phyloP scores from a whole-genome alignment of 345 rosid species.

The Moricandia moricandioides region DNA sequence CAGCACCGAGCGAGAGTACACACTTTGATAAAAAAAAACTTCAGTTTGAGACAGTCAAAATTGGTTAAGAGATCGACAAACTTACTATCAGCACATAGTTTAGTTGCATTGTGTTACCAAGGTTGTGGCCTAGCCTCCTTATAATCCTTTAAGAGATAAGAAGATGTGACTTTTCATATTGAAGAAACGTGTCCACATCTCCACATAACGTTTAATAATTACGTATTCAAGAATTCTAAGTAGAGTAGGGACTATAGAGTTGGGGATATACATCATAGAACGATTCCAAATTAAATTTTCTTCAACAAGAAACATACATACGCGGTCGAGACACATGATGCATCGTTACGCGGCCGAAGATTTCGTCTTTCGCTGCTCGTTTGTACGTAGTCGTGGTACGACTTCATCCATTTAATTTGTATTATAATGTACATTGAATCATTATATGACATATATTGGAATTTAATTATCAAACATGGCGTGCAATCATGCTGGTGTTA shows the following conservation, averaged over 20 bases:
- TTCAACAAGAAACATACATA: conserved; percentile 31
- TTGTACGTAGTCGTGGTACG: conserved; percentile 35
- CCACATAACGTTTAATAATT: conserved; percentile 4
- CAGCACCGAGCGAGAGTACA: not conserved
- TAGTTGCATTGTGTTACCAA: conserved; percentile 24
- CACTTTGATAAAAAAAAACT: conserved; percentile 11
- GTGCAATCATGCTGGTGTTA: conserved; percentile 10
- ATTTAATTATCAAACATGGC: conserved; percentile 16
- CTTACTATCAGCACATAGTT: conserved; percentile 14
- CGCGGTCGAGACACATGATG: conserved; percentile 32
- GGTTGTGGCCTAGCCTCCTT: conserved; percentile 21
- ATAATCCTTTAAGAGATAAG: conserved; percentile 26
- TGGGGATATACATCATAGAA: conserved; percentile 20
- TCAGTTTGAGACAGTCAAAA: conserved; percentile 26
- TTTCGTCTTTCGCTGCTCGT: not conserved
- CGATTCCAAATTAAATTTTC: conserved; percentile 24
- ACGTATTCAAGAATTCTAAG: conserved; percentile 11
- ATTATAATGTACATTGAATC: not conserved
- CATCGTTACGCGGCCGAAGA: conserved; percentile 26
- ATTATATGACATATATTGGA: not conserved
- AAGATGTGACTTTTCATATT: conserved; percentile 29
- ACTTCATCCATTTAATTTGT: conserved; percentile 19
- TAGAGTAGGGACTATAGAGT: conserved; percentile 24
- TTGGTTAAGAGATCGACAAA: conserved; percentile 25
- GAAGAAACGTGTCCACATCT: conserved; percentile 20